Conservation (phyloP, 805 yeast species). For the Myxozyma neotropica region DNA sequence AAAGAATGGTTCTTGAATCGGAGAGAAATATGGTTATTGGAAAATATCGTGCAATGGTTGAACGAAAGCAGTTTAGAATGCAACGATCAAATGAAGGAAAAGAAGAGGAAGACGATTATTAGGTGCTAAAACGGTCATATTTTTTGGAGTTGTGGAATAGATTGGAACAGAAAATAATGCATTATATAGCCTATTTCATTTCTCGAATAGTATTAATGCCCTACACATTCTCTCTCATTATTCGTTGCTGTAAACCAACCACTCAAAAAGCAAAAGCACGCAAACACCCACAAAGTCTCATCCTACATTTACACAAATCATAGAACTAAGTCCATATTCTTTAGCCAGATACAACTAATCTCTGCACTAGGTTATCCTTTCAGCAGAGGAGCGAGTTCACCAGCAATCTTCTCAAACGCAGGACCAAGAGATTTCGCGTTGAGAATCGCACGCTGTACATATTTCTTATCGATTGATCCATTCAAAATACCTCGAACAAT, state of each 20-base stretch:
- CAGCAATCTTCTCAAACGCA: constrained; percentile 17
- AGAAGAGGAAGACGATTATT: not conserved
- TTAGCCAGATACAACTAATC: not conserved
- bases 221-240: not conserved
- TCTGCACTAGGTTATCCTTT: not conserved
- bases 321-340: not conserved
- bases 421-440: constrained; percentile 22
- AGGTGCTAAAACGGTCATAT: not conserved
- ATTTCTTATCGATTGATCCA: constrained; percentile 11
- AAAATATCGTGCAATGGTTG: constrained; percentile 41
- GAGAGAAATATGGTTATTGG: constrained; percentile 46
- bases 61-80: constrained; percentile 19
- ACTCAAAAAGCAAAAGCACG: not conserved
- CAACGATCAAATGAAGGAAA: not conserved
- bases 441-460: constrained; percentile 2
- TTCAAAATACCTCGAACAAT: constrained; percentile 21
- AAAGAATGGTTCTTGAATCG: constrained; percentile 44
- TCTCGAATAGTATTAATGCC: no score
- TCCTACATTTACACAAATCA: not conserved
- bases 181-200: not conserved
- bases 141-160: not conserved
- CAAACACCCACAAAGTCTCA: not conserved
- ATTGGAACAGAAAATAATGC: not conserved
- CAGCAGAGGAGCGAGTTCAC: constrained; percentile 12
- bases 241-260: not conserved